Base-by-base conservation (phyloP, 495 filamentous ascomycete species). In the Trichoderma asperelloides region DNA sequence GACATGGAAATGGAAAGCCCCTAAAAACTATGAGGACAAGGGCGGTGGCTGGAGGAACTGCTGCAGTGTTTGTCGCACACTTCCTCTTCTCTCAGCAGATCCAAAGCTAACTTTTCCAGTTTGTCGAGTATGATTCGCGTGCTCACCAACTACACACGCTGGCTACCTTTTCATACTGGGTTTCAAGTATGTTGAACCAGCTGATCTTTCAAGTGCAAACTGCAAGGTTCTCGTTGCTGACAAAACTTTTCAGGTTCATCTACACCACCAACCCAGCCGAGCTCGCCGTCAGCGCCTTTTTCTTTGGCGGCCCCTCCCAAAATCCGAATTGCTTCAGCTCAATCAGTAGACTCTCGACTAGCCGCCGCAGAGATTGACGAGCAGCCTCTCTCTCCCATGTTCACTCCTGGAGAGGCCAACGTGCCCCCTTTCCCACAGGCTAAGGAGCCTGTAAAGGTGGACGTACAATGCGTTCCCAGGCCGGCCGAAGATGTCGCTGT, bases 1-100 rank as follows among this genome's bases (percentile, higher is more conserved):
- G 91, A 87, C 87, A 23, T 98, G 95, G 95, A 91, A 85, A 80
- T 98, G 95, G 95, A 91, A 90, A 70, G 92, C 95, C 16, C 95
- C 95, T 18, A 96, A 92, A 80, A 60, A 79, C 27, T 77, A 75
- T 39, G 95, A 97, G 72, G 95, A 97, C 72, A 88, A 87, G 70
- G 92, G 89, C 51, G 92, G 91, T 47, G 95, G 95, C 28, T 98
- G 95, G 95, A 90, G 91, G 71, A 98, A 93, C 71, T 89, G 87
- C 72, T 98, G 95, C 82, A 96, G 92, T 71, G 89, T 90, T 77
- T 62, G 82, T 77, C 40, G 40, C 65, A 43, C 65, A 41, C 62
- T 64, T 41, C 65, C 21, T 49, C 62, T 23, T 57, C 8, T 1
- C 25, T 30, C 37, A 40, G n/a, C 4, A 47, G 43, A 6, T 69